Percentiles rank a stretch among this genome's conserved stretches.
phyloP scores from a whole-genome alignment of 345 rosid species.

The Sisymbrium irio region DNA sequence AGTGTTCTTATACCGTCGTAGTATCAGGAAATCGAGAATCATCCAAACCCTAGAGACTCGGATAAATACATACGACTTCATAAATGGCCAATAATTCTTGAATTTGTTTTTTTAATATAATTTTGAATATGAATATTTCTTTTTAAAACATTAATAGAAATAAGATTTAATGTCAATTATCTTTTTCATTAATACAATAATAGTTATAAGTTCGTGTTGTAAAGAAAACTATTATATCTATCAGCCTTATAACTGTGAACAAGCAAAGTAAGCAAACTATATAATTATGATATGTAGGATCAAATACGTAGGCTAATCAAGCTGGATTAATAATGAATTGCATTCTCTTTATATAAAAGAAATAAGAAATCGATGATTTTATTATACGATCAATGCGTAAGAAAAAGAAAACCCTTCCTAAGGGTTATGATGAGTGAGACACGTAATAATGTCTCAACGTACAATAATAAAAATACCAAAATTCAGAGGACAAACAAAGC shows the following conservation, averaged over 20 bases:
- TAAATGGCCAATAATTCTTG: too few relatives aligned
- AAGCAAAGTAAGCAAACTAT: background rate
- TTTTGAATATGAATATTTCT: too few relatives aligned
- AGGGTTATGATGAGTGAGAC: background rate
- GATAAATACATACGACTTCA: too few relatives aligned
- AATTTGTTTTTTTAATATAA: too few relatives aligned
- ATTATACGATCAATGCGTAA: background rate
- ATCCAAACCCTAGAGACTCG: too few relatives aligned
- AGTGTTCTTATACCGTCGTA: too few relatives aligned
- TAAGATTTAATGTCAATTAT: too few relatives aligned
- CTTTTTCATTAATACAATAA: background rate
- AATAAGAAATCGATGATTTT: background rate
- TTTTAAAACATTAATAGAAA: too few relatives aligned
- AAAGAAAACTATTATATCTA: too few relatives aligned
- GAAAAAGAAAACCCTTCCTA: background rate
- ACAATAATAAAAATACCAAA: slow-evolving; percentile 8
- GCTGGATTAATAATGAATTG: background rate
- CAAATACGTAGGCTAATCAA: background rate
- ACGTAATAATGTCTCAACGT: background rate
- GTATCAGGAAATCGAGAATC: too few relatives aligned
- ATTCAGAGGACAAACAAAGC: background rate
- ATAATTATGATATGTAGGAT: background rate
- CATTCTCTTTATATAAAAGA: background rate
- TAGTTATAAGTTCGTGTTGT: background rate
- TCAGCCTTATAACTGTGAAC: background rate